Evolutionary conservation across 495 filamentous ascomycete genomes (phyloP), one percentile per base, ranked within the genome.

Genomic region (Penicillium cosmopolitanum): DNA sequence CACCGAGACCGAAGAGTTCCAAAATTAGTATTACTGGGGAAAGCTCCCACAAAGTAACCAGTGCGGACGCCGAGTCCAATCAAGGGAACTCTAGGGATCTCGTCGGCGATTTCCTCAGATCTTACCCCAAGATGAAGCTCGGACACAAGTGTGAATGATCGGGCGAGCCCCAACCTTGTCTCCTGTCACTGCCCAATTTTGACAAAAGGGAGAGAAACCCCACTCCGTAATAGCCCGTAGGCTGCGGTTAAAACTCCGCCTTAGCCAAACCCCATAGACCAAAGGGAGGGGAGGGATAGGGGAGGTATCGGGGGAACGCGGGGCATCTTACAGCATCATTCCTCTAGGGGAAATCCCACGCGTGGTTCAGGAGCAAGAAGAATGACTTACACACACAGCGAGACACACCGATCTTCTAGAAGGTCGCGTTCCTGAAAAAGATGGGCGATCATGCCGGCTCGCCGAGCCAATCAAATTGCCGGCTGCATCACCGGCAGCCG

Each of bases 341-440:
- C 62, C 62, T 11, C 56, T 62, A 61, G 28, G 56, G 67, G 67
- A 50, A 69, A 65, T 40, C 61, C 54, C 57, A 69, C 59, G 61
- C 67, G 66, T 66, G 28, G 28, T 31, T 28, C 36, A 36, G 47
- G 12, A 44, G 9, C 8, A 23, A 21, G 19, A 6, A 8, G 31
- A 51, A 2, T 16, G 13, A 34, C 10, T 25, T 12, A 38, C 36
- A 13, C 11, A 38, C 36, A 38, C 1, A 36, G 34, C 34, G 12
- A 38, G 12, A 51, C 48, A 42, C 54, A 65, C 50, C 47, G 44
- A 56, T 56, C 60, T 67, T 65, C 62, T 59, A 65, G 62, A 67
- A 68, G 46, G 44, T 53, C 47, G 53, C 44, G 60, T 68, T 60
- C 58, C 67, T 64, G 62, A 51, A 64, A 57, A 58, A 40, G 40